Conservation (phyloP, 306 rosid species). For the Casuarina cunninghamiana region DNA sequence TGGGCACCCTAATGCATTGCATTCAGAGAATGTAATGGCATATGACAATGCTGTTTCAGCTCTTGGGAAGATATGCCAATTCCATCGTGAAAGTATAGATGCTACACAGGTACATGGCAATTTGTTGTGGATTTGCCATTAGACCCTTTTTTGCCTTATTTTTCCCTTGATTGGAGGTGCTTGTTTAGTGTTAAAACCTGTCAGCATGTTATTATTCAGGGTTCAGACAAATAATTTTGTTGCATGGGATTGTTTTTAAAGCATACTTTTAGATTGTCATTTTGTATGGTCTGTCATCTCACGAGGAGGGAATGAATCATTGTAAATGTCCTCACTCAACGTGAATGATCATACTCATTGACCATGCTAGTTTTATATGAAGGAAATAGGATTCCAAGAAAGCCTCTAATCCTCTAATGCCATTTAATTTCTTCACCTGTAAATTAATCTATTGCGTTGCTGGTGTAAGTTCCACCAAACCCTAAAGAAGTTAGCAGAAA, state of each 20-base stretch:
- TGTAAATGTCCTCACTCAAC: neutral
- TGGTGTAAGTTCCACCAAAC: neutral
- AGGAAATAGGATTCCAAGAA: neutral
- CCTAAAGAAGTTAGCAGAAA: neutral
- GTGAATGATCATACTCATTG: neutral
- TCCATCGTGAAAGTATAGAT: conserved; percentile 88
- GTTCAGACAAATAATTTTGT: neutral
- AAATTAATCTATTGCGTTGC: neutral
- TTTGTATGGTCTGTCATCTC: neutral
- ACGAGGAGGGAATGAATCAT: neutral
- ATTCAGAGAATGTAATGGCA: conserved; percentile 83
- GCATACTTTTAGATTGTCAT: neutral
- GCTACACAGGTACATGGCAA: conserved; percentile 68
- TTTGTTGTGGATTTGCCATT: conserved; percentile 2
- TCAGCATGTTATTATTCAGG: neutral
- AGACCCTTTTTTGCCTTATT: neutral
- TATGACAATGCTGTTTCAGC: conserved; percentile 98
- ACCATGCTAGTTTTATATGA: neutral
- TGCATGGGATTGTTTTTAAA: neutral
- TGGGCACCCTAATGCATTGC: conserved; percentile 76
- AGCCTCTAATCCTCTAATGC: neutral
- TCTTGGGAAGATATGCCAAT: conserved; percentile 87
- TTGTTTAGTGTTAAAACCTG: neutral
- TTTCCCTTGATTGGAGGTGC: neutral
- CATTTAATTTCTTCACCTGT: neutral